These are phyloP conservation scores for Leishmania arabica DNA, from an alignment of 208 protist species.

Conservation along the genomic window DNA sequence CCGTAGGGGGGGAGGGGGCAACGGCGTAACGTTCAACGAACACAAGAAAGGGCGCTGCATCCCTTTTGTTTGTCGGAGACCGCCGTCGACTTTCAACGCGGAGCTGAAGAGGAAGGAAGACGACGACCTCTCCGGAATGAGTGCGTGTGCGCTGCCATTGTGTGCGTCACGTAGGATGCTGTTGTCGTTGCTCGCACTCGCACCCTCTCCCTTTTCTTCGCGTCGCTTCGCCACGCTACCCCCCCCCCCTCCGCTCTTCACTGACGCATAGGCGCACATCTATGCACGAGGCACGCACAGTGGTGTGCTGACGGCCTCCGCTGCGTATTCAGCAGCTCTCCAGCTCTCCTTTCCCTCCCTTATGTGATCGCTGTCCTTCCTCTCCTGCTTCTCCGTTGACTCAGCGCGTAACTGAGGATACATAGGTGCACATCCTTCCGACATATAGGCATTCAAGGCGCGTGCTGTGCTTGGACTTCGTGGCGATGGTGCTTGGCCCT, in stretches of 20 bases:
- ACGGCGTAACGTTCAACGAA: not conserved
- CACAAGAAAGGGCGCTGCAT: not conserved
- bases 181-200: not conserved
- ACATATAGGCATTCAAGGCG: not conserved
- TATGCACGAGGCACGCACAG: not conserved
- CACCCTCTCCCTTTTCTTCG: not conserved
- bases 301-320: not conserved
- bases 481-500: not conserved
- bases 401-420: not conserved
- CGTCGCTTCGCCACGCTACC: not conserved
- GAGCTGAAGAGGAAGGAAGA: not conserved
- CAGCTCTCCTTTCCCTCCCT: not conserved
- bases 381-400: not conserved
- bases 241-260: not conserved
- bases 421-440: not conserved
- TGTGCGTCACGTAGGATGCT: not conserved
- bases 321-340: not conserved
- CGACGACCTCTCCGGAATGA: no score
- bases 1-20: not conserved
- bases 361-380: not conserved
- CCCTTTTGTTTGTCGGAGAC: not conserved
- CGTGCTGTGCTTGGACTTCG: not conserved
- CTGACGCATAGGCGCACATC: not conserved
- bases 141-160: no score
- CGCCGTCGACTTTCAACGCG: not conserved